Evolutionary conservation across 768 basidiomycete species (phyloP).

Genomic region (Piloderma croceum): DNA sequence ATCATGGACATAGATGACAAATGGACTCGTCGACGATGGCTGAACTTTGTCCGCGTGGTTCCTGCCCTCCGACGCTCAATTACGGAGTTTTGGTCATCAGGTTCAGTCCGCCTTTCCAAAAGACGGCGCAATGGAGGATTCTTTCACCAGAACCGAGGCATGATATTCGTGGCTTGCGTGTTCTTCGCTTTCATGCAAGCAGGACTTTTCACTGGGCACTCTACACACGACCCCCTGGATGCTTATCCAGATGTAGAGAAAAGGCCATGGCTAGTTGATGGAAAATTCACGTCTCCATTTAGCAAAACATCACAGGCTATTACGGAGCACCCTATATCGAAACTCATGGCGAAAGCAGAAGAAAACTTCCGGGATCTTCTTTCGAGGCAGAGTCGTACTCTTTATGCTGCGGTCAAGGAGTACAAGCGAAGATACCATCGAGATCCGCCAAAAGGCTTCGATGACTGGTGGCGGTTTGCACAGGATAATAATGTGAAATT

Average conservation of each 20-base stretch:
- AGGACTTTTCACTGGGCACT: conserved; percentile 41
- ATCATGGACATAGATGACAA: no score
- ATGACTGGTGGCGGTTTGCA: conserved; percentile 83
- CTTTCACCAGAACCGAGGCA: conserved; percentile 22
- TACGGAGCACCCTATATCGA: conserved; percentile 72
- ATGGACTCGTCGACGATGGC: no score
- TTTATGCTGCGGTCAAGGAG: conserved; percentile 73
- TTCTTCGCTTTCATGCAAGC: conserved; percentile 46
- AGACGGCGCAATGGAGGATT: conserved; percentile 2
- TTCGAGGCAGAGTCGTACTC: conserved; percentile 69
- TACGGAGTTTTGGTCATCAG: no score
- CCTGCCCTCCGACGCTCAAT: no score
- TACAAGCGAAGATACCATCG: conserved; percentile 75
- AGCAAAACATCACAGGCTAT: neutral
- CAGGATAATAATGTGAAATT: conserved; percentile 66
- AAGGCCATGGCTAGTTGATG: neutral
- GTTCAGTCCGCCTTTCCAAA: conserved; percentile 3
- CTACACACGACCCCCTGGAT: conserved; percentile 17
- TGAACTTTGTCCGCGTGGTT: no score
- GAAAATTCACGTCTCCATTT: no score
- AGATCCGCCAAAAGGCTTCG: conserved; percentile 86
- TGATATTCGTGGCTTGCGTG: conserved; percentile 37
- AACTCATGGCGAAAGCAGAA: conserved; percentile 81
- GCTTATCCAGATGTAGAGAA: neutral
- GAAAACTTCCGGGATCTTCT: conserved; percentile 61